Evolutionary conservation across 495 filamentous ascomycete species (phyloP).

Genomic region (Penicillium verhagenii): DNA sequence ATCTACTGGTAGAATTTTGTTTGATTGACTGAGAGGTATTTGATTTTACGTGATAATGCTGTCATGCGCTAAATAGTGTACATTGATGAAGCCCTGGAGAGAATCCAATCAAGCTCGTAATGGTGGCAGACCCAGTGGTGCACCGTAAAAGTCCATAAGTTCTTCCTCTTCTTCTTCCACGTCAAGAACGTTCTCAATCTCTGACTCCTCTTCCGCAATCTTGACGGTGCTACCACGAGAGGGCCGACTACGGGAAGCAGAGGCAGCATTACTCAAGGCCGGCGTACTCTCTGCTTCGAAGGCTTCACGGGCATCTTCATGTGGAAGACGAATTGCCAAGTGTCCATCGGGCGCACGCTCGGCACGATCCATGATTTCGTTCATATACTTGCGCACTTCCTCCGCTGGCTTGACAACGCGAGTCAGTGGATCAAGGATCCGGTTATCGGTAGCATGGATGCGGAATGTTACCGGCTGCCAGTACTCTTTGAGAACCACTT

Average conservation of each 20-base stretch:
- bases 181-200: conserved; percentile 29
- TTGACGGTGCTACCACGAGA: conserved; percentile 20
- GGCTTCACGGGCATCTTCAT: conserved; percentile 33
- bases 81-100: background rate
- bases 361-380: conserved; percentile 73
- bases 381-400: conserved; percentile 79
- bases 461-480: conserved; percentile 89
- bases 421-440: conserved; percentile 69
- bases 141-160: conserved; percentile 43
- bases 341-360: conserved; percentile 68
- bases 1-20: too few relatives aligned
- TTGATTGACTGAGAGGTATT: background rate
- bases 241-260: conserved; percentile 25
- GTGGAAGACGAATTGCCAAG: conserved; percentile 63
- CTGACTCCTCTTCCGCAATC: conserved; percentile 36
- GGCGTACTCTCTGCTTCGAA: conserved; percentile 32
- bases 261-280: conserved; percentile 7
- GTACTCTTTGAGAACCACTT: conserved; percentile 60
- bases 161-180: conserved; percentile 40
- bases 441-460: conserved; percentile 59
- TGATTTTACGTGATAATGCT: background rate
- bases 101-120: background rate
- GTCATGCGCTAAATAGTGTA: background rate
- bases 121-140: conserved; percentile 36
- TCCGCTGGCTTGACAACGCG: conserved; percentile 76